phyloP scores from a whole-genome alignment of 306 rosid species.

The Nissolia schottii region DNA sequence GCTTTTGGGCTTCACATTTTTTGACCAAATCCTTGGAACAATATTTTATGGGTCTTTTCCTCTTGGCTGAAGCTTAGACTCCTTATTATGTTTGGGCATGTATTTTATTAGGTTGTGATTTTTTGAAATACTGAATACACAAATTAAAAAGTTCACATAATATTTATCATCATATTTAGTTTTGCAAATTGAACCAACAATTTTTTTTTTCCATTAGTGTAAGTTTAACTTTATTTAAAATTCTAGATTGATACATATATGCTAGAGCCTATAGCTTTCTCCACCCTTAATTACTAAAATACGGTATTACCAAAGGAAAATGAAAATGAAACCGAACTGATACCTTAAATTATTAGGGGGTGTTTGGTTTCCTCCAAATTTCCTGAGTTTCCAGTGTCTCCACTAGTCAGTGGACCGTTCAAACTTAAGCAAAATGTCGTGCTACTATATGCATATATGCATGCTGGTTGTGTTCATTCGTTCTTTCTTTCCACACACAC shows the following conservation, averaged over 20 bases:
- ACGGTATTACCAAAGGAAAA: not conserved
- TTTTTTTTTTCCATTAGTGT: too few species aligned
- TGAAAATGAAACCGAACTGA: too few species aligned
- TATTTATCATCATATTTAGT: too few species aligned
- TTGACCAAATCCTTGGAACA: too few species aligned
- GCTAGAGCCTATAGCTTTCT: not conserved
- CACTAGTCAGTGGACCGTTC: not conserved
- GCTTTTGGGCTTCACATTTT: too few species aligned
- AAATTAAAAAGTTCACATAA: too few species aligned
- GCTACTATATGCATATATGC: not conserved
- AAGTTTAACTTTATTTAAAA: not conserved
- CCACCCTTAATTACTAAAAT: not conserved
- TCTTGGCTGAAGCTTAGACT: too few species aligned
- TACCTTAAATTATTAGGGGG: not conserved
- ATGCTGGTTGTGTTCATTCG: not conserved
- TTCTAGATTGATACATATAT: not conserved
- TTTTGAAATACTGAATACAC: too few species aligned
- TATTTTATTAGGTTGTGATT: too few species aligned
- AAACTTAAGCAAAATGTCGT: not conserved
- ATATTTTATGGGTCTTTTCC: too few species aligned
- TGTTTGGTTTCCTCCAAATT: conserved; percentile 5
- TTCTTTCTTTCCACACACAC: not conserved
- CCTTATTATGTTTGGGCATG: too few species aligned
- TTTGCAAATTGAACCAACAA: too few species aligned
- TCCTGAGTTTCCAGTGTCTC: not conserved